A percentile compares a stretch with the other conserved stretches of the same genome.
phyloP scores from a whole-genome alignment of 1,139 yeast species.

The Pneumocystis canis region DNA sequence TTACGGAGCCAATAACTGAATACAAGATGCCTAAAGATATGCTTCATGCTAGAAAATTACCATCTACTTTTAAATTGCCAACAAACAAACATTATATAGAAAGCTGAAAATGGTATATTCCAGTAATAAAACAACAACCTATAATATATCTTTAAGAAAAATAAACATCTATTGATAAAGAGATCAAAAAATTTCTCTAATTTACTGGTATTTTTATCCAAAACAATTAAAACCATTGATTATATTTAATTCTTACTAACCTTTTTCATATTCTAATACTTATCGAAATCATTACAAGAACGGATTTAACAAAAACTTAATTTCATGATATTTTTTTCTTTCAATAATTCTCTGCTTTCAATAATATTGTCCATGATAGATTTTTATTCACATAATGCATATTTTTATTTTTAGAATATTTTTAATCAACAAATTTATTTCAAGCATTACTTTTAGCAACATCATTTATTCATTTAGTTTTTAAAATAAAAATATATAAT shows the following conservation, averaged over 20 bases:
- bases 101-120: neutral
- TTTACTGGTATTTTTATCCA: too few species aligned
- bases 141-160: neutral
- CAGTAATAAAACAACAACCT: neutral
- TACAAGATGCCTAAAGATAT: neutral
- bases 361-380: too few species aligned
- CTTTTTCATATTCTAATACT: too few species aligned
- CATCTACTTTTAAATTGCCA: neutral
- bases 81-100: neutral
- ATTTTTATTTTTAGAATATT: neutral
- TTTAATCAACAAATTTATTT: neutral
- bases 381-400: neutral
- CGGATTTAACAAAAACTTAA: too few species aligned
- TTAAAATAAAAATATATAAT: neutral
- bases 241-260: too few species aligned
- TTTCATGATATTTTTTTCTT: too few species aligned
- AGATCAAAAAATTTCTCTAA: too few species aligned
- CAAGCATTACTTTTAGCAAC: neutral
- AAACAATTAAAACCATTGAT: too few species aligned
- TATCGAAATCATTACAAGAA: too few species aligned
- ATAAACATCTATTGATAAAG: neutral
- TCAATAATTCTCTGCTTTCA: neutral
- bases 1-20: neutral
- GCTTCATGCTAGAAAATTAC: neutral
- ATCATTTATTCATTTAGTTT: neutral